phyloP scores from a whole-genome alignment of 345 rosid genomes.

The Rhodomyrtus tomentosa region DNA sequence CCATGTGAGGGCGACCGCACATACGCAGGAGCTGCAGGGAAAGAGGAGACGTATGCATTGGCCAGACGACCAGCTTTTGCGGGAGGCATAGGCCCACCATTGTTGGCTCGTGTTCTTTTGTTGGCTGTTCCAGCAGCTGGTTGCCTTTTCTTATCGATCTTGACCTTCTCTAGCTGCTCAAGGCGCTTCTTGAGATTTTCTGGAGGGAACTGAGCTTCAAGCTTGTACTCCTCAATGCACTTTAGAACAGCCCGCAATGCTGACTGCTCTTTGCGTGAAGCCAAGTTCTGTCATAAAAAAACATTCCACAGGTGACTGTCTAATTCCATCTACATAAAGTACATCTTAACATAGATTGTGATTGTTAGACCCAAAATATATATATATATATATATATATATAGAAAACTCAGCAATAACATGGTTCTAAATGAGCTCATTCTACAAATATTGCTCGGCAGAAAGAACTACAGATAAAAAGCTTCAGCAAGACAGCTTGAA shows the following conservation, averaged over 20 bases:
- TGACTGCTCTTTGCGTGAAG: constrained; percentile 89
- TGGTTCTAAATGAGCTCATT: background rate
- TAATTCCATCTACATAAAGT: background rate
- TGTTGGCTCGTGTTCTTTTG: constrained; percentile 84
- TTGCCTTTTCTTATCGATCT: constrained; percentile 88
- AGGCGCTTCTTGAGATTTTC: constrained; percentile 96
- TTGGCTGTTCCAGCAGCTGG: constrained; percentile 79
- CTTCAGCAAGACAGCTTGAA: background rate
- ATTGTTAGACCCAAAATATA: no score
- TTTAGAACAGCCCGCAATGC: constrained; percentile 83
- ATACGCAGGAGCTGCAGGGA: constrained; percentile 61
- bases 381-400: no score
- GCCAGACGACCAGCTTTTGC: constrained; percentile 95
- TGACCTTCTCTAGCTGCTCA: constrained; percentile 92
- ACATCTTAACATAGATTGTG: background rate
- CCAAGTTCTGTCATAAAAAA: constrained; percentile 41
- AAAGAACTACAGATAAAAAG: background rate
- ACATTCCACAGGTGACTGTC: background rate
- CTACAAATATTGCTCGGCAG: background rate
- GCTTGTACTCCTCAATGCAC: constrained; percentile 98
- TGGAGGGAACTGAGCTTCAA: constrained; percentile 69
- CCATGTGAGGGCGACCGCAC: constrained; percentile 80
- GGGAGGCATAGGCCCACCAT: constrained; percentile 96
- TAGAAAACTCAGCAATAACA: background rate
- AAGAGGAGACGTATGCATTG: constrained; percentile 91